These are phyloP conservation scores for Penicillium argentinense DNA, from an alignment of 495 filamentous ascomycete species.

Conservation along the genomic window DNA sequence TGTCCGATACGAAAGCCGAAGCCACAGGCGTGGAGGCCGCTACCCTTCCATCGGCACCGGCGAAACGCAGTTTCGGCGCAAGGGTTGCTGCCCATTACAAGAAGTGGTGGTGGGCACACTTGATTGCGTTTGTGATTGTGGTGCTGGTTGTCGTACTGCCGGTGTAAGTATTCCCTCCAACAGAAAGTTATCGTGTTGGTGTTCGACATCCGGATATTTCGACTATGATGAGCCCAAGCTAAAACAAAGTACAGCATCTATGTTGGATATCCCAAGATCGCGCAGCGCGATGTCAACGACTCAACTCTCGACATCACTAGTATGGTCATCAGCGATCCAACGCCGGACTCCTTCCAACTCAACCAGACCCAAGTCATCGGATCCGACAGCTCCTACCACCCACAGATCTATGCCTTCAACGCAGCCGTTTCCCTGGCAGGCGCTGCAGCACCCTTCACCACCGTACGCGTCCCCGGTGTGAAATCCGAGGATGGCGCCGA, in stretches of 20 bases:
- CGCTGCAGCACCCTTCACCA: conserved; percentile 52
- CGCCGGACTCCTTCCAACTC: conserved; percentile 56
- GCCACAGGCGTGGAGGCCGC: conserved; percentile 15
- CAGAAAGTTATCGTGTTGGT: no score
- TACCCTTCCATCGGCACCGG: conserved; percentile 1
- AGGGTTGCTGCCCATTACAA: conserved; percentile 47
- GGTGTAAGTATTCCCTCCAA: no score
- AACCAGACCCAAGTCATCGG: conserved; percentile 49
- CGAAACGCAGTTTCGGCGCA: conserved; percentile 34
- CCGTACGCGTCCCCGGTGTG: conserved; percentile 53
- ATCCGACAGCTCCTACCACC: conserved; percentile 49
- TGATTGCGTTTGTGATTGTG: conserved; percentile 56
- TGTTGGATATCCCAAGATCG: conserved; percentile 71
- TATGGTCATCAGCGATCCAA: conserved; percentile 59
- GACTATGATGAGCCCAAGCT: not conserved
- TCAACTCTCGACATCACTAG: conserved; percentile 59
- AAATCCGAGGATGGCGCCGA: conserved; percentile 56
- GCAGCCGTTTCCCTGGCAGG: conserved; percentile 54
- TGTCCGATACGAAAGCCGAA: conserved; percentile 31
- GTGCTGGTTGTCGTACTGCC: conserved; percentile 61
- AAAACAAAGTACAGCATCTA: conserved; percentile 54
- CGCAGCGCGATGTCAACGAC: conserved; percentile 64
- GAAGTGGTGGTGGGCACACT: conserved; percentile 72
- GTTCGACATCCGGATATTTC: no score
- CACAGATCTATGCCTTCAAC: conserved; percentile 55